Base-by-base conservation (phyloP, 768 basidiomycete species). In the Clitopilus hobsonii region DNA sequence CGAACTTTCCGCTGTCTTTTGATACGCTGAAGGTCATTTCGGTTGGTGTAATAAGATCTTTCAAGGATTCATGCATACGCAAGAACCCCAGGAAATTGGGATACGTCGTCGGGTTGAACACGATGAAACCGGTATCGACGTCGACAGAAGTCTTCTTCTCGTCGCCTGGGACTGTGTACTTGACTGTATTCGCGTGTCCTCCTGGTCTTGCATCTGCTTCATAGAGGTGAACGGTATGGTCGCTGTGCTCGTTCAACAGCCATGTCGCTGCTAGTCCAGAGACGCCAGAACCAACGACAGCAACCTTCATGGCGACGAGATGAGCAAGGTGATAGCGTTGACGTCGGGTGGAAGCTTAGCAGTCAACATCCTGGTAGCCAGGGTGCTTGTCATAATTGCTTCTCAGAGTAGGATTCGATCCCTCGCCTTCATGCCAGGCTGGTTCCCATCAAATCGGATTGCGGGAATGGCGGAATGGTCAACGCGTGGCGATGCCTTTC, bases 21-120 rank as follows among this genome's bases (percentile, higher is more conserved):
- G 89, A 87, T 32, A 93, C 81, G 59, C 82, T 81, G 68, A 91
- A 91, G 0, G 89, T 85, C 89, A 91, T 91, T 54, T 84, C 81
- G 0, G 88, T 88, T 2, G 78, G 75, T 38, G 82, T 60, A 26
- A 84, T 75, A 3, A 69, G 70, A 36, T 89, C 77, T 13, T 67
- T 62, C 5, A 76, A 69, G 48, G 62, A 56, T 8, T 64, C 57
- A 49, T 79, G 72, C 25, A 74, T 65, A 14, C 71, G 67, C 28
- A 91, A 74, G 65, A 91, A 92, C 38, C 81, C 78, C 49, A 88
- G 75, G 64, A 91, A 89, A 66, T 91, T 90, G 20, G 88, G 90
- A 62, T 90, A 91, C 0, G 88, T 89, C 30, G 72, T 73, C 0
- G 88, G 85, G 64, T 91, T 90, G 67, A 87, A 82, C 6, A 90